Evolutionary conservation across 805 yeast genomes (phyloP).

Genomic region (Zygoascus bituminiphila): DNA sequence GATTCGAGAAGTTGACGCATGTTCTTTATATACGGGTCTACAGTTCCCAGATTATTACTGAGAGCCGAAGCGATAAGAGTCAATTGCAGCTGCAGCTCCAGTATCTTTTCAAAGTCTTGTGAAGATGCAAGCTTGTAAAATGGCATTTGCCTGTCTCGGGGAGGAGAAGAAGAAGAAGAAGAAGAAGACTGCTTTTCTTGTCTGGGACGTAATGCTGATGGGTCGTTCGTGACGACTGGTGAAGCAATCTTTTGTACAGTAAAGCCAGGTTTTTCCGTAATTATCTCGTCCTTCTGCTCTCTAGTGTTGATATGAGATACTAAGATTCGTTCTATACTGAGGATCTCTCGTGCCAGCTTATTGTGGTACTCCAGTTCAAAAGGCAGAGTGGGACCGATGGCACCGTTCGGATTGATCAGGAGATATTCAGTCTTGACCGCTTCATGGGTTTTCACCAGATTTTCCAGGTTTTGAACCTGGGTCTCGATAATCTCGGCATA

Average conservation of each 20-base stretch:
- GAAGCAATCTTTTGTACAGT: slow-evolving; percentile 4
- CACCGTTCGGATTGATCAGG: neutral
- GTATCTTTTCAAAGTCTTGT: slow-evolving; percentile 9
- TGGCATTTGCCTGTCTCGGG: slow-evolving; percentile 5
- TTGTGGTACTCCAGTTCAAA: slow-evolving; percentile 10
- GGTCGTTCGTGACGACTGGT: neutral
- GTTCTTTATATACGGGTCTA: slow-evolving; percentile 21
- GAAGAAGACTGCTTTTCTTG: neutral
- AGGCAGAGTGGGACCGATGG: neutral
- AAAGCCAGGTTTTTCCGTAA: neutral
- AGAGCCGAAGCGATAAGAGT: slow-evolving; percentile 18
- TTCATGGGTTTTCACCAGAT: slow-evolving; percentile 9
- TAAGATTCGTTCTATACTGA: slow-evolving; percentile 17
- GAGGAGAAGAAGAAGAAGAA: neutral
- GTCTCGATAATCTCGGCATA: slow-evolving; percentile 12
- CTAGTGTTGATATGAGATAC: slow-evolving; percentile 17
- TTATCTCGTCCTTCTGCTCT: neutral
- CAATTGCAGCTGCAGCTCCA: slow-evolving; percentile 18
- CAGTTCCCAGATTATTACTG: slow-evolving; percentile 15
- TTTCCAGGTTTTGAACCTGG: slow-evolving; percentile 12
- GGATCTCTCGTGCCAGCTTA: slow-evolving; percentile 16
- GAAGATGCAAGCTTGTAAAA: slow-evolving; percentile 6
- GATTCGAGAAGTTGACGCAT: slow-evolving; percentile 12
- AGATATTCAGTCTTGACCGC: slow-evolving; percentile 6
- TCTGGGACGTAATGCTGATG: neutral